Evolutionary conservation across 2,329 filamentous ascomycete genomes (phyloP).

Genomic region (Byssoonygena ceratinophila): DNA sequence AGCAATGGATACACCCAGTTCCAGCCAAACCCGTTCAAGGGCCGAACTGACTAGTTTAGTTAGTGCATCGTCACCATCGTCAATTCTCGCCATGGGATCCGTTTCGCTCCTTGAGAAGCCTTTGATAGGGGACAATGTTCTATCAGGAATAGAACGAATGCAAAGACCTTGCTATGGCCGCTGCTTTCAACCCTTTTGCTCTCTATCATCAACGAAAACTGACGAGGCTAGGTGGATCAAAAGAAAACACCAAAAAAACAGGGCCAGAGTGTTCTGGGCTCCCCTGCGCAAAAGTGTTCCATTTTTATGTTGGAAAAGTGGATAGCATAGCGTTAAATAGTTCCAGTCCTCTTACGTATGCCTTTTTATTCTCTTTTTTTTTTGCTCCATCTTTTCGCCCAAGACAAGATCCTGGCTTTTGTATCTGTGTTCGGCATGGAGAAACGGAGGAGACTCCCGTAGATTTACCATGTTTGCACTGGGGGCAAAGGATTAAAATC

Average conservation of each 20-base stretch:
- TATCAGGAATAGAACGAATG: background rate
- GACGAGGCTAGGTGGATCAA: background rate
- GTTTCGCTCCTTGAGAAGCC: background rate
- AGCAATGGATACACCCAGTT: background rate
- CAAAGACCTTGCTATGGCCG: too few species aligned
- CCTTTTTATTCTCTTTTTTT: background rate
- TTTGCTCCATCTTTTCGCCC: too few species aligned
- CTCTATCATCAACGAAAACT: too few species aligned
- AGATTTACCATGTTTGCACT: too few species aligned
- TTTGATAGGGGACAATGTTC: background rate
- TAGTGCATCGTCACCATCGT: background rate
- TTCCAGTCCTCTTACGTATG: conserved; percentile 9
- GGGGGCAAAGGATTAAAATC: background rate
- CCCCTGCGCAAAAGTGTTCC: conserved; percentile 2
- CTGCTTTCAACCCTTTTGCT: too few species aligned
- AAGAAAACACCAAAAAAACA: too few species aligned
- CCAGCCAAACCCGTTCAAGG: too few species aligned
- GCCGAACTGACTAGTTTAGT: too few species aligned
- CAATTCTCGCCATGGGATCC: too few species aligned
- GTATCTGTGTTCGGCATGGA: background rate
- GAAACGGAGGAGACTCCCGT: too few species aligned
- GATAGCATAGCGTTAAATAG: conserved; percentile 7
- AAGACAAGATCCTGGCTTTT: background rate
- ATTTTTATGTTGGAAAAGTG: conserved; percentile 10
- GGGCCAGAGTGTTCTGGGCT: background rate